Evolutionary conservation across 257 asterid genomes (phyloP).

Genomic region (Haberlea rhodopensis): DNA sequence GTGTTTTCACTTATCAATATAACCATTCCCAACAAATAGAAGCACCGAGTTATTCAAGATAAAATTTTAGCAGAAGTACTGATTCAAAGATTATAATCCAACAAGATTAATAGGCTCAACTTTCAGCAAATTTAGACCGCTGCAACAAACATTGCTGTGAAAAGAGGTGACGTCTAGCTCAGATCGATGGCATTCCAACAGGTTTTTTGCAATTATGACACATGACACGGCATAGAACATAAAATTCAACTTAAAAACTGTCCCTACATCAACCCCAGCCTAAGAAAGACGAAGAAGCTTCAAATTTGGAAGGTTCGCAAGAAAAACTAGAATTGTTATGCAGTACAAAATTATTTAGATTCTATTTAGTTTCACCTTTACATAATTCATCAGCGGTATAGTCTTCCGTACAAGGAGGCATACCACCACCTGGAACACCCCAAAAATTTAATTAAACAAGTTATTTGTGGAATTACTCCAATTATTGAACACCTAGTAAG

Average conservation of each 20-base stretch:
- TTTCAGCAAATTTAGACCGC: neutral
- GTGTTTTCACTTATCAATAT: neutral
- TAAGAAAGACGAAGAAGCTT: neutral
- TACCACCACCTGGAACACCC: constrained; percentile 72
- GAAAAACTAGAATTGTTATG: constrained; percentile 8
- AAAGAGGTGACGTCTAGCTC: neutral
- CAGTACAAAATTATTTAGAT: constrained; percentile 1
- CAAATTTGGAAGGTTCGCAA: constrained; percentile 7
- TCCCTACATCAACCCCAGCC: constrained; percentile 10
- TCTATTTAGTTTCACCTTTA: constrained; percentile 54
- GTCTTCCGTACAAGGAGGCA: constrained; percentile 94
- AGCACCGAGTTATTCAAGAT: neutral
- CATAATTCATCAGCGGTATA: constrained; percentile 79
- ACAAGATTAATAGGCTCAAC: neutral
- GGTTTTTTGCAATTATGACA: neutral
- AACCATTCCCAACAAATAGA: neutral
- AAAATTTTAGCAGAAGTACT: neutral
- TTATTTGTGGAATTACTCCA: constrained; percentile 20
- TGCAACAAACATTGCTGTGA: constrained; percentile 3
- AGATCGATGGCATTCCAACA: constrained; percentile 3
- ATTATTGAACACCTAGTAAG: constrained; percentile 16
- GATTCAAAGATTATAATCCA: neutral
- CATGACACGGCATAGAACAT: constrained; percentile 5
- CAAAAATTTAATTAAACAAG: constrained; percentile 30
- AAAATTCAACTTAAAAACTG: constrained; percentile 13